Evolutionary conservation across 495 filamentous ascomycete genomes (phyloP).

Genomic region (Echria macrotheca): DNA sequence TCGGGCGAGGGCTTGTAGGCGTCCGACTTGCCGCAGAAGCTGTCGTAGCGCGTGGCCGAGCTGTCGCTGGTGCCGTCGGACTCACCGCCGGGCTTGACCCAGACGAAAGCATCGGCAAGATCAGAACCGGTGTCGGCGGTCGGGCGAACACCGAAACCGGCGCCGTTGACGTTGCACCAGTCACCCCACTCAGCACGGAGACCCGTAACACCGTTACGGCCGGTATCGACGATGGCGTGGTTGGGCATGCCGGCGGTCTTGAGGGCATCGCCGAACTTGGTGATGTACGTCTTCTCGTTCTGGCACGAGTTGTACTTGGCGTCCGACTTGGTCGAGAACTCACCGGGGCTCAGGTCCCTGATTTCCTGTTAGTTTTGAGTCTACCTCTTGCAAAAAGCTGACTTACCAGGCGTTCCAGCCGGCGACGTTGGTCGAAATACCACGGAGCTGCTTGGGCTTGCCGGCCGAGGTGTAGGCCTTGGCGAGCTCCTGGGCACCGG

Average conservation of each 20-base stretch:
- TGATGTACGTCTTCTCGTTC: constrained; percentile 71
- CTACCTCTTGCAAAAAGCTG: neutral
- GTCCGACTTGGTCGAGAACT: constrained; percentile 56
- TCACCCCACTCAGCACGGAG: constrained; percentile 68
- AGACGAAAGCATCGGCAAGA: constrained; percentile 72
- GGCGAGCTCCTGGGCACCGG: constrained; percentile 64
- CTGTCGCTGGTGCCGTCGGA: constrained; percentile 68
- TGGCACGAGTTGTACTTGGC: constrained; percentile 51
- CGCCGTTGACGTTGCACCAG: constrained; percentile 78
- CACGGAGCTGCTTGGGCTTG: constrained; percentile 60
- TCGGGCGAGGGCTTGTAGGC: constrained; percentile 66
- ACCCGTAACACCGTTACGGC: constrained; percentile 63
- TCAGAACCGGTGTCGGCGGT: constrained; percentile 56
- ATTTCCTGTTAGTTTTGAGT: constrained; percentile 28
- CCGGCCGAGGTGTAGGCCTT: constrained; percentile 61
- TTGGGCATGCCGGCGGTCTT: constrained; percentile 57
- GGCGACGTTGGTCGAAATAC: constrained; percentile 72
- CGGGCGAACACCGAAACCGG: constrained; percentile 68
- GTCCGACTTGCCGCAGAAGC: constrained; percentile 60
- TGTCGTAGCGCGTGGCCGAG: constrained; percentile 61
- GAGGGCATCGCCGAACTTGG: constrained; percentile 59
- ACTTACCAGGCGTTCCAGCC: constrained; percentile 65
- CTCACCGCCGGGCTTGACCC: constrained; percentile 82
- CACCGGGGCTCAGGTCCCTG: constrained; percentile 53
- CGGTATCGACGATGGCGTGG: constrained; percentile 68